Conservation (phyloP, 2,329 filamentous ascomycete species). For the Colletotrichum noveboracense region DNA sequence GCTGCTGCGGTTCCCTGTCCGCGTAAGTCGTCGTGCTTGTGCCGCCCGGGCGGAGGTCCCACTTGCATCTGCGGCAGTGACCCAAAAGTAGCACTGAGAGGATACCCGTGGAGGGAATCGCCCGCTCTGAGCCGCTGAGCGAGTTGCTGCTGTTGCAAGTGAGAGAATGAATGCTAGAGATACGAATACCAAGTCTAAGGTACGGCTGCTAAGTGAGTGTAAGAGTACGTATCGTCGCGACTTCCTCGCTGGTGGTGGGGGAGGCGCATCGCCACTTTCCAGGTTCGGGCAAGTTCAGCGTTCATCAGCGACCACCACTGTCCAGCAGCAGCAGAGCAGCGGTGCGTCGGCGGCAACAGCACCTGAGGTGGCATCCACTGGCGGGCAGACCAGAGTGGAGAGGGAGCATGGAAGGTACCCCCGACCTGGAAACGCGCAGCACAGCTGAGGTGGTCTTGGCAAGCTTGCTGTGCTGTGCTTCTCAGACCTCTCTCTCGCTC, state of each 20-base stretch:
- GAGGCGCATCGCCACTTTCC: conserved; percentile 11
- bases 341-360: not conserved
- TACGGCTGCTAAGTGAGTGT: not conserved
- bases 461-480: not conserved
- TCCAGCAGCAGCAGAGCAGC: not conserved
- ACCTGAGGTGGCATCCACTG: not conserved
- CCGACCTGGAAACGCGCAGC: not conserved
- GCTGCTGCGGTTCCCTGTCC: conserved; percentile 13
- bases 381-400: not conserved
- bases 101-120: not conserved
- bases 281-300: not conserved
- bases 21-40: conserved; percentile 1
- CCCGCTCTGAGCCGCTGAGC: not conserved
- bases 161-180: not conserved
- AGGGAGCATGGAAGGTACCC: not conserved
- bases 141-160: not conserved
- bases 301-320: not conserved
- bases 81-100: not conserved
- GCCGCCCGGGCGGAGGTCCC: not conserved
- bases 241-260: not conserved
- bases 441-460: conserved; percentile 3
- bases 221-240: not conserved
- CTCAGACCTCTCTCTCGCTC: not conserved
- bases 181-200: not conserved
- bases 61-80: not conserved